Evolutionary conservation across 1,284 basidiomycete genomes (phyloP).

Genomic region (Apiotrichum sp.): DNA sequence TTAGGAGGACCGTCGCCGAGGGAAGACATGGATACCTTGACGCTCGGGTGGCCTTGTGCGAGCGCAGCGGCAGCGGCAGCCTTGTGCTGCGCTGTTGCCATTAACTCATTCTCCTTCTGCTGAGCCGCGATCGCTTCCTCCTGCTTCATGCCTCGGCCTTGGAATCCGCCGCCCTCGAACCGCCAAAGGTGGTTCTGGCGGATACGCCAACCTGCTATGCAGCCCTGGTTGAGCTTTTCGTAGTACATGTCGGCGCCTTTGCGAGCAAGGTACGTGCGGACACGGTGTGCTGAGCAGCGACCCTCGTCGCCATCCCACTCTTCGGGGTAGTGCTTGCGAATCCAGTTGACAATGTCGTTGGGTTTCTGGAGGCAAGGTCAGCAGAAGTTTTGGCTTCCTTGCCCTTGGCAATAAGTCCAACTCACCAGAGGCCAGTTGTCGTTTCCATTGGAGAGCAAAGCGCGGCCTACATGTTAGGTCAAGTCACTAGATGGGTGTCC

Average conservation of each 20-base stretch:
- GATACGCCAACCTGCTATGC: constrained; percentile 44
- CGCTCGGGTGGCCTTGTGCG: constrained; percentile 41
- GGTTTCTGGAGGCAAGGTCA: constrained; percentile 32
- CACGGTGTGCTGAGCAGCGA: constrained; percentile 43
- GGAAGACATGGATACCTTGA: constrained; percentile 37
- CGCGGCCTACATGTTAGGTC: constrained; percentile 24
- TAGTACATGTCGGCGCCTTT: constrained; percentile 48
- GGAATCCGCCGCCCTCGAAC: constrained; percentile 44
- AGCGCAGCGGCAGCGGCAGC: constrained; percentile 41
- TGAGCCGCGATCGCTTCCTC: constrained; percentile 40
- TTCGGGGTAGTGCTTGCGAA: constrained; percentile 42
- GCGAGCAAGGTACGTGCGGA: constrained; percentile 44
- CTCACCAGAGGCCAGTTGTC: constrained; percentile 46
- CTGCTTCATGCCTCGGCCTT: constrained; percentile 45
- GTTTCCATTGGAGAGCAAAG: constrained; percentile 41
- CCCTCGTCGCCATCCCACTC: constrained; percentile 47
- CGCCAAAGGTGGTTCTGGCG: constrained; percentile 45
- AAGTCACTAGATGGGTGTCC: no score
- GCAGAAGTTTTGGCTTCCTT: background rate
- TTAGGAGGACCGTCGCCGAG: constrained; percentile 6
- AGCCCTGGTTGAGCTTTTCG: constrained; percentile 44
- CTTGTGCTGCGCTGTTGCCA: constrained; percentile 38
- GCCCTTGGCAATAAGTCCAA: background rate
- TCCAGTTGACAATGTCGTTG: constrained; percentile 46
- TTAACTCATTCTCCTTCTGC: constrained; percentile 37